phyloP scores from a whole-genome alignment of 1,284 basidiomycete genomes.

The Athelia psychrophila region DNA sequence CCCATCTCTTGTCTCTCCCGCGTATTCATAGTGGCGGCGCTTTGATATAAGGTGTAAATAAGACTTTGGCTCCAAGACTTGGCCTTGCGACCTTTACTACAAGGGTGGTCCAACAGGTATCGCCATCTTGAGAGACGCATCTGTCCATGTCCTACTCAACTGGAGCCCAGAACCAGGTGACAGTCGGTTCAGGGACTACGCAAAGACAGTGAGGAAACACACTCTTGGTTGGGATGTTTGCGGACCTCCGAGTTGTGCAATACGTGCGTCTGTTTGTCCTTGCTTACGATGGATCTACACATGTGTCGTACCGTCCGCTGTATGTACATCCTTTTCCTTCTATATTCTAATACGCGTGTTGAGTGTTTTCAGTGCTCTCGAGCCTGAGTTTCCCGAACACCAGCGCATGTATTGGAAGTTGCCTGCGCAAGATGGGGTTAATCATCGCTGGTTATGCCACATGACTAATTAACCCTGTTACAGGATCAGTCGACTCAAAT shows the following conservation, averaged over 20 bases:
- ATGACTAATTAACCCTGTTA: neutral
- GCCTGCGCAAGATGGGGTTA: neutral
- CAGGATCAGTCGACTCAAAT: too few relatives aligned
- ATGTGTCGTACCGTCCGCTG: too few relatives aligned
- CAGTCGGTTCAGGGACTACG: slow-evolving; percentile 5
- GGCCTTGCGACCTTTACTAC: slow-evolving; percentile 11
- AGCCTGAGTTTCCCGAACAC: too few relatives aligned
- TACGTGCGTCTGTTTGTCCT: slow-evolving; percentile 1
- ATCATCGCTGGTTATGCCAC: neutral
- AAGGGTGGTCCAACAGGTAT: slow-evolving; percentile 9
- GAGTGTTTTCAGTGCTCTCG: slow-evolving; percentile 20
- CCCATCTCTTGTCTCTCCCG: too few relatives aligned
- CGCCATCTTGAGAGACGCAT: slow-evolving; percentile 8
- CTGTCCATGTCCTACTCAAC: slow-evolving; percentile 5
- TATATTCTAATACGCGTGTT: too few relatives aligned
- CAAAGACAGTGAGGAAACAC: slow-evolving; percentile 6
- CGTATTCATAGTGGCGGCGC: too few relatives aligned
- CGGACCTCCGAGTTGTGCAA: slow-evolving; percentile 15
- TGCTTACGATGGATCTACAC: neutral
- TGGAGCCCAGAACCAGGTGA: slow-evolving; percentile 2
- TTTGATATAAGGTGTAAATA: too few relatives aligned
- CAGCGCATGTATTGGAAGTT: slow-evolving; percentile 9
- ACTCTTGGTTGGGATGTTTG: slow-evolving; percentile 13
- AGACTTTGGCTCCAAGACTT: too few relatives aligned
- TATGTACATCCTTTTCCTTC: too few relatives aligned